phyloP scores from a whole-genome alignment of 169 alveolate genomes.

The Perkinsus chesapeaki region DNA sequence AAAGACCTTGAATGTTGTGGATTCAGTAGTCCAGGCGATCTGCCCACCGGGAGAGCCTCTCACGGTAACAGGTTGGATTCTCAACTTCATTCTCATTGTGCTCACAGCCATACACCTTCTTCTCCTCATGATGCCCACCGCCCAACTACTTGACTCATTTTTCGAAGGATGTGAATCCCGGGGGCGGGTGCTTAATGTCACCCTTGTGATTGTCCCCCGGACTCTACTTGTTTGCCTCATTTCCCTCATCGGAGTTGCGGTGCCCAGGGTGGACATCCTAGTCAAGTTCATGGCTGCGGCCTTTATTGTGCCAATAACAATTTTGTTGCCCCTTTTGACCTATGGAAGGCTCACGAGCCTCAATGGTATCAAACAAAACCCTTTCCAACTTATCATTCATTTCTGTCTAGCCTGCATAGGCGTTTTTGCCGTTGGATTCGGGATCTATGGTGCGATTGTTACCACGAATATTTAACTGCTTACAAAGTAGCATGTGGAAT shows the following conservation, averaged over 20 bases:
- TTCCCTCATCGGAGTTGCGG: background rate
- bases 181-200: background rate
- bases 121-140: background rate
- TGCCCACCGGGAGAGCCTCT: background rate
- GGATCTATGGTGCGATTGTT: background rate
- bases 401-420: background rate
- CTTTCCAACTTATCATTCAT: background rate
- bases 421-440: background rate
- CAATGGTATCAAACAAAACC: background rate
- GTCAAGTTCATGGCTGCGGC: background rate
- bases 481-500: too few relatives aligned
- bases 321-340: background rate
- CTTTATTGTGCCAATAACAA: background rate
- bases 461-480: too few relatives aligned
- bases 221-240: background rate
- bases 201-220: background rate
- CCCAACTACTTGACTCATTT: background rate
- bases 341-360: background rate
- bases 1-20: background rate
- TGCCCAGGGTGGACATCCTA: background rate
- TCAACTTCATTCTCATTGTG: background rate
- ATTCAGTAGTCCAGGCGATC: background rate
- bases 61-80: background rate
- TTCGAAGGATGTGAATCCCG: background rate
- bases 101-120: background rate